These are phyloP conservation scores for Rickenella mellea DNA, from an alignment of 768 basidiomycete species.

Conservation along the genomic window DNA sequence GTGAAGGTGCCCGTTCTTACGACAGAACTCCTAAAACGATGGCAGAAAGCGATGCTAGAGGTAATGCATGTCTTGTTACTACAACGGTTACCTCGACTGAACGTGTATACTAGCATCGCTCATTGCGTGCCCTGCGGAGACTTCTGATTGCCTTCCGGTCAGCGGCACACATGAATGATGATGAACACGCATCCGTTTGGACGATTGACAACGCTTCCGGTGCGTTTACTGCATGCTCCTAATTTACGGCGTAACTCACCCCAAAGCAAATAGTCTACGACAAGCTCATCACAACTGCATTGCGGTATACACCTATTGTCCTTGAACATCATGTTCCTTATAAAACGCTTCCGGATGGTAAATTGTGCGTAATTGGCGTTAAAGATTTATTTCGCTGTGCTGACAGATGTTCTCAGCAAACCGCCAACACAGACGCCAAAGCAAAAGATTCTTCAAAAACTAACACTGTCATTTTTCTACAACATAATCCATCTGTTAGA, in stretches of 20 bases:
- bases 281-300: slow-evolving; percentile 79
- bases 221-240: slow-evolving; percentile 21
- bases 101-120: slow-evolving; percentile 54
- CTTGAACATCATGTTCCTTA: slow-evolving; percentile 82
- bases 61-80: slow-evolving; percentile 24
- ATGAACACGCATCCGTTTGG: slow-evolving; percentile 73
- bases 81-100: not conserved
- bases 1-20: slow-evolving; percentile 49
- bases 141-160: slow-evolving; percentile 86
- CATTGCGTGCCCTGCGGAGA: slow-evolving; percentile 74
- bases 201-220: slow-evolving; percentile 75
- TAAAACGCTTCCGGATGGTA: slow-evolving; percentile 73
- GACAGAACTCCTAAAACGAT: slow-evolving; percentile 57
- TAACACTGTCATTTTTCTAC: slow-evolving; percentile 83
- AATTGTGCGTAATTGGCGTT: slow-evolving; percentile 51
- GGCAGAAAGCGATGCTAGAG: slow-evolving; percentile 87
- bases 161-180: slow-evolving; percentile 84
- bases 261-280: slow-evolving; percentile 64
- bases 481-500: slow-evolving; percentile 74
- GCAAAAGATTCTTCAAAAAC: slow-evolving; percentile 75
- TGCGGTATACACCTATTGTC: slow-evolving; percentile 86
- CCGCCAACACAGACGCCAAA: slow-evolving; percentile 73
- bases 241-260: not conserved
- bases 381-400: not conserved
- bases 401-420: slow-evolving; percentile 47